Evolutionary conservation across 2,329 filamentous ascomycete genomes (phyloP).

Genomic region (Calonectria crousiana): DNA sequence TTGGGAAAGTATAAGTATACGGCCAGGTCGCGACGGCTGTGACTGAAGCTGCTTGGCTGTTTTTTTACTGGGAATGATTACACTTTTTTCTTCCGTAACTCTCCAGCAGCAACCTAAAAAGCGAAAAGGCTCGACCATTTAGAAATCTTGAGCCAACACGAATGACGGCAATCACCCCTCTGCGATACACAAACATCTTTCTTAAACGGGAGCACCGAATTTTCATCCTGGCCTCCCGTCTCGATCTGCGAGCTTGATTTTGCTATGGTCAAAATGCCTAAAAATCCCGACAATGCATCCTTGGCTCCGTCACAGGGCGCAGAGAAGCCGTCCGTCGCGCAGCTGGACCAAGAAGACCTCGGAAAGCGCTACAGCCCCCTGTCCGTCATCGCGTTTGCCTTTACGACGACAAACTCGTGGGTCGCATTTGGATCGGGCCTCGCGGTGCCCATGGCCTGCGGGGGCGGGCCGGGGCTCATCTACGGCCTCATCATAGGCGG

Average conservation of each 20-base stretch:
- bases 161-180: slow-evolving; percentile 27
- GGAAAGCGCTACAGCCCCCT: slow-evolving; percentile 41
- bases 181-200: slow-evolving; percentile 31
- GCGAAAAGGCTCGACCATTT: not conserved
- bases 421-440: slow-evolving; percentile 42
- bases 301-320: slow-evolving; percentile 31
- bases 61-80: not conserved
- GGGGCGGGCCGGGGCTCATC: slow-evolving; percentile 41
- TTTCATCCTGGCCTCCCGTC: slow-evolving; percentile 28
- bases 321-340: slow-evolving; percentile 29
- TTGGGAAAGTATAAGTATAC: not conserved
- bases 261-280: not conserved
- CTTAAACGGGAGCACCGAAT: slow-evolving; percentile 27
- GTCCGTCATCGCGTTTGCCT: slow-evolving; percentile 43
- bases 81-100: not conserved
- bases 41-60: not conserved
- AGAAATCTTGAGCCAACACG: not conserved
- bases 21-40: not conserved
- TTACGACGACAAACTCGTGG: slow-evolving; percentile 45
- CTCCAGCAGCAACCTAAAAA: not conserved
- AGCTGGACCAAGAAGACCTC: slow-evolving; percentile 29
- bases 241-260: slow-evolving; percentile 23
- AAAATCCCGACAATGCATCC: slow-evolving; percentile 20
- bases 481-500: slow-evolving; percentile 40
- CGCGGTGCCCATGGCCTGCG: slow-evolving; percentile 39